Evolutionary conservation across 202 grass and related monocot species (phyloP).

Genomic region (Cymbopogon flexuosus): DNA sequence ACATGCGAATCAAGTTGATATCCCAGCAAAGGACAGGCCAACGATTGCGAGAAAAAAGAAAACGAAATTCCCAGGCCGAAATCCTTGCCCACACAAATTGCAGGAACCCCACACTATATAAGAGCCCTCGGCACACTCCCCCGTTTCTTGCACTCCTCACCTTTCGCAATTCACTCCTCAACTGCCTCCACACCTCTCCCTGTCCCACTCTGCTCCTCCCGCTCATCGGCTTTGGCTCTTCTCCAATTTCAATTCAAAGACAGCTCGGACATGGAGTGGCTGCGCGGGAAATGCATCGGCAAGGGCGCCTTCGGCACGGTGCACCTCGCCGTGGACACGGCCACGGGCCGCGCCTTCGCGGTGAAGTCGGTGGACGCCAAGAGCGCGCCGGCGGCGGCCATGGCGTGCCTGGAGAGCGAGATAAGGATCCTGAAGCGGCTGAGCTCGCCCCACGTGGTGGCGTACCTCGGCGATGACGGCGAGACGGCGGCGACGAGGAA

Average conservation of each 20-base stretch:
- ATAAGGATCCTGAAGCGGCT: conserved; percentile 61
- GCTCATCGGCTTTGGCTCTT: neutral
- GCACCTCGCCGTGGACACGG: conserved; percentile 49
- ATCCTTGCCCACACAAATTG: conserved; percentile 30
- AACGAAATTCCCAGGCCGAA: neutral
- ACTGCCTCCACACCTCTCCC: neutral
- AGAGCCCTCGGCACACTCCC: conserved; percentile 10
- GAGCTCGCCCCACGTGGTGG: conserved; percentile 63
- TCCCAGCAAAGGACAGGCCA: neutral
- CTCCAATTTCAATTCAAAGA: neutral
- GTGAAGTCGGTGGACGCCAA: conserved; percentile 63
- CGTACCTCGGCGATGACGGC: conserved; percentile 69
- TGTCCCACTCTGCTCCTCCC: conserved; percentile 1
- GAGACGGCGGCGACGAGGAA: conserved; percentile 27
- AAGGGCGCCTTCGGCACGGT: conserved; percentile 69
- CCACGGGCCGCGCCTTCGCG: conserved; percentile 53
- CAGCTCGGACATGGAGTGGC: conserved; percentile 45
- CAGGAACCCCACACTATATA: conserved; percentile 41
- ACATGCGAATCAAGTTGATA: conserved; percentile 28
- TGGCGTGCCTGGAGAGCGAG: conserved; percentile 72
- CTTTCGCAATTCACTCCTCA: neutral
- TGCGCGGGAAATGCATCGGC: conserved; percentile 67
- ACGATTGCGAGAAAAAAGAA: neutral
- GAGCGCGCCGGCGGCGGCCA: conserved; percentile 22
- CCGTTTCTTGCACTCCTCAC: conserved; percentile 23